Conservation (phyloP, 192 early-diverging fungal species). For the Diversispora epigaea region DNA sequence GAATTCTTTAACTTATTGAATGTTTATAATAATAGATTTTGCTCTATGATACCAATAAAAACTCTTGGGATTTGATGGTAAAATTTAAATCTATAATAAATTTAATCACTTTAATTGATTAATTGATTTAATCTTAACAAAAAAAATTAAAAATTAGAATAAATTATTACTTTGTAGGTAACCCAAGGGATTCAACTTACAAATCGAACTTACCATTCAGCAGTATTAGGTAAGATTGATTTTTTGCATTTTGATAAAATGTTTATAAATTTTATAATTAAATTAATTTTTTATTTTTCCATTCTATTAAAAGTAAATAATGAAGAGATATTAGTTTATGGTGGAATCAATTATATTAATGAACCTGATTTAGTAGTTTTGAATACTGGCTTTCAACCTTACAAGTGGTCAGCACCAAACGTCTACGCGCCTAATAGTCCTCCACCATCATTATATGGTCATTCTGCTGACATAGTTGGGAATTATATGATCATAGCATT, state of each 20-base stretch:
- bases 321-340: neutral
- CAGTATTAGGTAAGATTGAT: neutral
- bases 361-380: neutral
- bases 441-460: neutral
- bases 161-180: too few species aligned
- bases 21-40: too few species aligned
- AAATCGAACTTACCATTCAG: neutral
- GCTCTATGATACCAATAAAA: neutral
- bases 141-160: too few species aligned
- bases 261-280: neutral
- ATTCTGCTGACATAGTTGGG: neutral
- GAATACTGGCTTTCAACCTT: neutral
- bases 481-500: conserved; percentile 6
- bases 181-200: neutral
- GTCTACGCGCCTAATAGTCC: neutral
- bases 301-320: neutral
- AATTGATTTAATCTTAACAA: neutral
- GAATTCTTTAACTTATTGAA: too few species aligned
- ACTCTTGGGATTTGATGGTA: neutral
- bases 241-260: neutral
- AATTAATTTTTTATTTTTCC: neutral
- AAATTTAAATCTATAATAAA: neutral
- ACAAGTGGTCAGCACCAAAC: neutral
- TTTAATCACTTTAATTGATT: neutral
- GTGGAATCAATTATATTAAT: neutral